Percentiles rank a stretch among this genome's conserved stretches.
Conservation (phyloP, 345 rosid species). For the Bruguiera sexangula region DNA sequence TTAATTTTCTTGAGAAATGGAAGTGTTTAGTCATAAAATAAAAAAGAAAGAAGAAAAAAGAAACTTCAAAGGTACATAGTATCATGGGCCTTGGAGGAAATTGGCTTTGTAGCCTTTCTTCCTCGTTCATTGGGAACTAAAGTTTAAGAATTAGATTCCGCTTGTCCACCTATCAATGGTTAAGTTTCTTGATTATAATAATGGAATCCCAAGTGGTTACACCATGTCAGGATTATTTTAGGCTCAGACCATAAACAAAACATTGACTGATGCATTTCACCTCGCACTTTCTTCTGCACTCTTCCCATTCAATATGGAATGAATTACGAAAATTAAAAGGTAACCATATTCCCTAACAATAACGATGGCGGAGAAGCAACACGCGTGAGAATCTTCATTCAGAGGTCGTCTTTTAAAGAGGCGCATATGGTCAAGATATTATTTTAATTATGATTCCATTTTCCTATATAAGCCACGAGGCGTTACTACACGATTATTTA, state of each 20-base stretch:
- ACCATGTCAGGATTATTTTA: slow-evolving; percentile 3
- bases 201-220: slow-evolving; percentile 1
- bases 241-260: not conserved
- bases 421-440: not conserved
- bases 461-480: slow-evolving; percentile 12
- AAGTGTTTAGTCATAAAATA: no score
- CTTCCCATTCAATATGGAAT: slow-evolving; percentile 8
- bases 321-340: slow-evolving; percentile 2
- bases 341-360: slow-evolving; percentile 39
- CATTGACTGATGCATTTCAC: slow-evolving; percentile 13
- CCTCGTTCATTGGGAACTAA: slow-evolving; percentile 33
- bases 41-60: no score
- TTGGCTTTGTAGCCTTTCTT: slow-evolving; percentile 11
- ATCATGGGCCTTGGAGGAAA: no score
- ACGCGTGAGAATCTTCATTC: slow-evolving; percentile 28
- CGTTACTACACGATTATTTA: slow-evolving; percentile 3
- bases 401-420: slow-evolving; percentile 25
- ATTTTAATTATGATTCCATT: not conserved
- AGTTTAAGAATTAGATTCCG: slow-evolving; percentile 27
- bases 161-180: slow-evolving; percentile 12
- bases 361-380: slow-evolving; percentile 36
- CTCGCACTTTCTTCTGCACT: not conserved
- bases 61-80: no score
- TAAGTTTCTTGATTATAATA: not conserved
- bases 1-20: no score